Percentiles rank a stretch among this genome's conserved stretches.
Evolutionary conservation across 768 basidiomycete genomes (phyloP).

Genomic region (Porphyrellus cyaneotinctus): DNA sequence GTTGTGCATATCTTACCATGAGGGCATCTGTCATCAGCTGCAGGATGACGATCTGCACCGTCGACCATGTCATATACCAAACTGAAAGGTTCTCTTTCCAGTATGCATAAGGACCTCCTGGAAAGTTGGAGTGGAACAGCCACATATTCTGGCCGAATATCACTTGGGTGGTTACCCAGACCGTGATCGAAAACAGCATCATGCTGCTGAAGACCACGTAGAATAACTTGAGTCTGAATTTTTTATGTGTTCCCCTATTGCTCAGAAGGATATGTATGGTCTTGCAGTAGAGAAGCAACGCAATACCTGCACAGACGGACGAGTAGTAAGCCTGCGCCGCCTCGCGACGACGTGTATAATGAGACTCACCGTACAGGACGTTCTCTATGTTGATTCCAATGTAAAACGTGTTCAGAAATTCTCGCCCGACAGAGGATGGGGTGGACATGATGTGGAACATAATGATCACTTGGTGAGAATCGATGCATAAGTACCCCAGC

Average conservation of each 20-base stretch:
- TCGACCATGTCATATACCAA: constrained; percentile 27
- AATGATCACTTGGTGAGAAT: background rate
- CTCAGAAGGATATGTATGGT: background rate
- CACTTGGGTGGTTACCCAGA: background rate
- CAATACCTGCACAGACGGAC: background rate
- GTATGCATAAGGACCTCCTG: background rate
- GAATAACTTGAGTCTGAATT: background rate
- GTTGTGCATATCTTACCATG: constrained; percentile 1
- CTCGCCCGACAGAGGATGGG: background rate
- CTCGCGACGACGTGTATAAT: background rate
- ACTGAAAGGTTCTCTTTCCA: background rate
- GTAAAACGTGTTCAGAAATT: background rate
- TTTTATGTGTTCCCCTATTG: background rate
- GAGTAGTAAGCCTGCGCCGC: background rate
- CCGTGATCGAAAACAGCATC: background rate
- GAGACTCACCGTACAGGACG: background rate
- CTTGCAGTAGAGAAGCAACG: background rate
- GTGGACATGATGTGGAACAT: background rate
- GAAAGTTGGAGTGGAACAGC: background rate
- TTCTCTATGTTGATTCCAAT: background rate
- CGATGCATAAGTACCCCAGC: too few relatives aligned
- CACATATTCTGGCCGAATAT: background rate
- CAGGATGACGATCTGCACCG: background rate
- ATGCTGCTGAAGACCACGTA: background rate
- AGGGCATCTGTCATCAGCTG: constrained; percentile 11